These are phyloP conservation scores for Citrus sp. DNA, from an alignment of 345 rosid species.

Conservation along the genomic window DNA sequence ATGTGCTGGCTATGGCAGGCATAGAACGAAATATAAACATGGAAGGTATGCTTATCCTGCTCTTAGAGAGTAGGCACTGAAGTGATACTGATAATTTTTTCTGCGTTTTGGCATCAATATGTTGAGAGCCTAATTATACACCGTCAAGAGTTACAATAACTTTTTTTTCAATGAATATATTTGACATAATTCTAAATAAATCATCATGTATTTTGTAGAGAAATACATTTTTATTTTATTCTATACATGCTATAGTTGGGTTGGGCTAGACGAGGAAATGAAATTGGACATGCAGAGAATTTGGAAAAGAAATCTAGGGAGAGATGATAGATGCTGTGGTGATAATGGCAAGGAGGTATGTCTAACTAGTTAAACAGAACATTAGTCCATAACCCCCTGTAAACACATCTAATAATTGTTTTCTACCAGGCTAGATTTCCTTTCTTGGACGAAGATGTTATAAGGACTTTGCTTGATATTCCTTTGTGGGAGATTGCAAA, in stretches of 20 bases:
- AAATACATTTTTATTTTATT: neutral
- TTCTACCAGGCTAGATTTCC: conserved; percentile 81
- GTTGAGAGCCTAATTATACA: neutral
- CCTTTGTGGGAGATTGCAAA: conserved; percentile 86
- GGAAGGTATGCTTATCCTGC: conserved; percentile 49
- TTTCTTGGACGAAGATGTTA: conserved; percentile 92
- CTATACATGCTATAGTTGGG: conserved; percentile 51
- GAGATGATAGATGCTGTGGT: conserved; percentile 90
- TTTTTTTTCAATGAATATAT: neutral
- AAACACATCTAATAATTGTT: neutral
- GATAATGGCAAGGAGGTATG: conserved; percentile 91
- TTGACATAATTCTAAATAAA: neutral
- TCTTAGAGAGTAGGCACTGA: neutral
- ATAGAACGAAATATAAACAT: conserved; percentile 72
- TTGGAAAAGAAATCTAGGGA: conserved; percentile 94
- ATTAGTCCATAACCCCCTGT: neutral
- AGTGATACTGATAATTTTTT: neutral
- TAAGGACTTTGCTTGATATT: conserved; percentile 65
- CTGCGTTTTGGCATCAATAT: neutral
- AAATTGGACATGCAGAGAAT: conserved; percentile 97
- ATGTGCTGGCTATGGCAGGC: conserved; percentile 98
- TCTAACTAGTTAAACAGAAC: neutral
- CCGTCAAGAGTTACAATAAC: neutral
- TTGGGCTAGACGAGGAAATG: conserved; percentile 82
- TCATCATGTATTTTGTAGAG: neutral